Percentiles rank a stretch among this genome's conserved stretches.
Conservation (phyloP, 352 stramenopile species). For the Pythium utonaiense region DNA sequence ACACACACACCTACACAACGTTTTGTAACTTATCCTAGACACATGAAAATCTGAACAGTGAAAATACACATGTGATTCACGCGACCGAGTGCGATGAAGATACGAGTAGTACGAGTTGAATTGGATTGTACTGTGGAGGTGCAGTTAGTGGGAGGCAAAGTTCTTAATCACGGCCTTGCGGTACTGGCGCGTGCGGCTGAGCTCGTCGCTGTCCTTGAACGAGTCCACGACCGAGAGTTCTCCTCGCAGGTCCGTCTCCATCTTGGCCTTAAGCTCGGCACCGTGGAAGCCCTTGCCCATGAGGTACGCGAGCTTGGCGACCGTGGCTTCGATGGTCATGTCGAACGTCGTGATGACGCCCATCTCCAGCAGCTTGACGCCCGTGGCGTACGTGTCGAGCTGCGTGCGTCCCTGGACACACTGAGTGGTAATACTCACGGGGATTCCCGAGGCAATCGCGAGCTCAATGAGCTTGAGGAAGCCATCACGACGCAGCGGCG, state of each 20-base stretch:
- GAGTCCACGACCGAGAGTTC: constrained; percentile 78
- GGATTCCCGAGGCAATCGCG: constrained; percentile 76
- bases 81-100: too few relatives aligned
- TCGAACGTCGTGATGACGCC: constrained; percentile 94
- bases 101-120: too few relatives aligned
- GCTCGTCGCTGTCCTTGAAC: constrained; percentile 55
- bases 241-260: constrained; percentile 80
- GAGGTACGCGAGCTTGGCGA: constrained; percentile 94
- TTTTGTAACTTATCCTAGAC: constrained; percentile 26
- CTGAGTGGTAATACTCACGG: constrained; percentile 93
- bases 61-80: neutral
- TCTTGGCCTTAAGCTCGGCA: constrained; percentile 67
- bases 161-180: constrained; percentile 75
- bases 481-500: constrained; percentile 82
- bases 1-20: neutral
- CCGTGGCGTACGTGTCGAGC: constrained; percentile 93
- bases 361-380: constrained; percentile 82
- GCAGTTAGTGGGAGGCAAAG: constrained; percentile 69
- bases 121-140: too few relatives aligned
- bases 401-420: constrained; percentile 92
- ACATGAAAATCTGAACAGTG: neutral
- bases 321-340: constrained; percentile 95
- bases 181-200: constrained; percentile 57
- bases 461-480: constrained; percentile 86
- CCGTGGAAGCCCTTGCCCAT: constrained; percentile 86